Evolutionary conservation across 2,329 filamentous ascomycete genomes (phyloP).

Genomic region (Aureobasidium sp.): DNA sequence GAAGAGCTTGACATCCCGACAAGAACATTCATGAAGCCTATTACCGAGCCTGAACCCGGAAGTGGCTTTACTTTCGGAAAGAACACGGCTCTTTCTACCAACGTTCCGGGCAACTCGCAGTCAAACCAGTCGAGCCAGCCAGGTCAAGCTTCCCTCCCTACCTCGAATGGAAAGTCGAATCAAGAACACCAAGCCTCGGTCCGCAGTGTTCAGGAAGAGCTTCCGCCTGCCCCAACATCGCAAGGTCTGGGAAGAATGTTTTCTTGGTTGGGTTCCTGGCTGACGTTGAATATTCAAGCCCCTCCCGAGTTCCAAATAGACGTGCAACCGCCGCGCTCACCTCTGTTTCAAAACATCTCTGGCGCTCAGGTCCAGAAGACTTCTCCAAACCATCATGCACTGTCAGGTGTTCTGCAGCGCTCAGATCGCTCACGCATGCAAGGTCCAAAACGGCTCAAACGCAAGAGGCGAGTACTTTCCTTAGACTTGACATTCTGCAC

Average conservation of each 20-base stretch:
- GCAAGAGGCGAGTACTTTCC: not conserved
- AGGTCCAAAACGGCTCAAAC: not conserved
- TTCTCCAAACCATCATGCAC: not conserved
- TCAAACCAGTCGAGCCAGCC: not conserved
- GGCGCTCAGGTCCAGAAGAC: not conserved
- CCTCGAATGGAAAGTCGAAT: not conserved
- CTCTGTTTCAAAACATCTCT: not conserved
- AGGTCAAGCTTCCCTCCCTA: not conserved
- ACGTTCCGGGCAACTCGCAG: not conserved
- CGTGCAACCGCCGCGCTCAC: not conserved
- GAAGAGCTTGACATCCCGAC: not conserved
- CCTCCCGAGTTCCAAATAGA: not conserved
- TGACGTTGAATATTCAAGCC: slow-evolving; percentile 3
- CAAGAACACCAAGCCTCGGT: not conserved
- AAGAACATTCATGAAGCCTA: not conserved
- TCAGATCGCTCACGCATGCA: not conserved
- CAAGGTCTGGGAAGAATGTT: not conserved
- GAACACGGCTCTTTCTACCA: not conserved
- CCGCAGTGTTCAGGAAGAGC: not conserved
- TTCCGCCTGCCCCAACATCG: not conserved
- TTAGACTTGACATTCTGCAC: not conserved
- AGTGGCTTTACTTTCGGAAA: not conserved
- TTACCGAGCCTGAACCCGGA: not conserved
- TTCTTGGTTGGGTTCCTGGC: not conserved
- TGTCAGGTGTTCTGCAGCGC: not conserved